phyloP scores from a whole-genome alignment of 2,329 filamentous ascomycete species.

The Elsinoe perseae region DNA sequence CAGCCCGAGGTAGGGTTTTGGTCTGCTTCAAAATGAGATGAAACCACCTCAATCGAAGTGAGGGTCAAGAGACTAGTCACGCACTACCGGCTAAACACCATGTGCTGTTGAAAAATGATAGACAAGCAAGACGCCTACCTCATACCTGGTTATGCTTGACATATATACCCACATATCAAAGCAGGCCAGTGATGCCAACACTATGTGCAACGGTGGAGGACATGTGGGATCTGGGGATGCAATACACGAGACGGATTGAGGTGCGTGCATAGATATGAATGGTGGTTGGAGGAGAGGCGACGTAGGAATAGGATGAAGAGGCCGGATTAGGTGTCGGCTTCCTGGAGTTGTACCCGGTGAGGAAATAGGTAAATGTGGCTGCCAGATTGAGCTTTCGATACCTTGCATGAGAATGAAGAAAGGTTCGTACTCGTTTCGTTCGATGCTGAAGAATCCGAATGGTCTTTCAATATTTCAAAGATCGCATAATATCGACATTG shows the following conservation, averaged over 20 bases:
- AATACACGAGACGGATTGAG: neutral
- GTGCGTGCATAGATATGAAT: neutral
- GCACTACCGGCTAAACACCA: neutral
- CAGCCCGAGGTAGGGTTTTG: neutral
- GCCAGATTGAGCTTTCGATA: neutral
- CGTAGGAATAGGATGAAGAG: neutral
- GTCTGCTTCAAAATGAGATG: neutral
- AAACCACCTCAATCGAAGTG: neutral
- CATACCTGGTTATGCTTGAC: neutral
- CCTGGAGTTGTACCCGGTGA: neutral
- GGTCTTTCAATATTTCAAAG: too few species aligned
- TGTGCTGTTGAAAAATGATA: neutral
- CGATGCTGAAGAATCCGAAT: neutral
- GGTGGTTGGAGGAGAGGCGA: conserved; percentile 1
- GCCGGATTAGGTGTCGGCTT: neutral
- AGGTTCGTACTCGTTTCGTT: neutral
- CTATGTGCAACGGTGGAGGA: neutral
- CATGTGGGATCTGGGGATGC: conserved; percentile 1
- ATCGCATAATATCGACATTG: too few species aligned
- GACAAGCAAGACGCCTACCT: too few species aligned
- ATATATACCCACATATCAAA: neutral
- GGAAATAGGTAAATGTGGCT: neutral
- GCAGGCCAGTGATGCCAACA: neutral
- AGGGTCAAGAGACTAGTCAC: neutral
- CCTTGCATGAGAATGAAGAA: neutral